phyloP scores from a whole-genome alignment of 768 basidiomycete genomes.

The Leucocoprinus sp. region DNA sequence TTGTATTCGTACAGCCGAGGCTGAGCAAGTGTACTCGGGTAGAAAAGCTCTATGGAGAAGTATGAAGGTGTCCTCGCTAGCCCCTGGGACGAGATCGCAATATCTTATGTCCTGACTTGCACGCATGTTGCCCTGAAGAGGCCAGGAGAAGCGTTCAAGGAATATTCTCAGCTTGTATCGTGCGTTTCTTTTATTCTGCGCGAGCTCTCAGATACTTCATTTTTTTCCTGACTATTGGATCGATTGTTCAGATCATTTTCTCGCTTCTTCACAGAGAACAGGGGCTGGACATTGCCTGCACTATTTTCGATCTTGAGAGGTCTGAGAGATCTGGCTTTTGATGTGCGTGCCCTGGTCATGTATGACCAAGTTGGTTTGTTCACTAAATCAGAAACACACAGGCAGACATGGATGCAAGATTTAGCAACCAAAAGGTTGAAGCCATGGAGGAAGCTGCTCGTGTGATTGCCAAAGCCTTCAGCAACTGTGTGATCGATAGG shows the following conservation, averaged over 20 bases:
- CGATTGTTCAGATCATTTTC: conserved; percentile 49
- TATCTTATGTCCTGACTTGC: conserved; percentile 74
- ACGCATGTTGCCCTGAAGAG: conserved; percentile 61
- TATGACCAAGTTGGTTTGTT: not conserved
- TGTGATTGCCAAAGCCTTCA: conserved; percentile 83
- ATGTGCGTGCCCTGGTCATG: conserved; percentile 38
- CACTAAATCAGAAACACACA: conserved; percentile 19
- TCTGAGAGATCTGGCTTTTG: conserved; percentile 76
- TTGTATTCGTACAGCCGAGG: not conserved
- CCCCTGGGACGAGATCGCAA: conserved; percentile 84
- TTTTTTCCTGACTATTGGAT: not conserved
- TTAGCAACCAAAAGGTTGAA: conserved; percentile 47
- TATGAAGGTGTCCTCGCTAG: conserved; percentile 58
- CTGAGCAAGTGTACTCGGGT: conserved; percentile 4
- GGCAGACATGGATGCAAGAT: conserved; percentile 57
- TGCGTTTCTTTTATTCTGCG: conserved; percentile 32
- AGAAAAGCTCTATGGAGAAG: conserved; percentile 30
- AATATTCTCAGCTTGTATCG: conserved; percentile 70
- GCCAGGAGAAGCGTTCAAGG: conserved; percentile 69
- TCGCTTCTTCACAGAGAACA: conserved; percentile 71
- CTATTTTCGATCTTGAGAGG: conserved; percentile 78
- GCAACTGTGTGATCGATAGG: conserved; percentile 78
- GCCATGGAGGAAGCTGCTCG: conserved; percentile 85
- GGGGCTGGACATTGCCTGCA: conserved; percentile 80
- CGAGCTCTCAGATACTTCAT: not conserved